Base-by-base conservation (phyloP, 2,329 filamentous ascomycete genomes). In the Colletotrichum orbiculare region DNA sequence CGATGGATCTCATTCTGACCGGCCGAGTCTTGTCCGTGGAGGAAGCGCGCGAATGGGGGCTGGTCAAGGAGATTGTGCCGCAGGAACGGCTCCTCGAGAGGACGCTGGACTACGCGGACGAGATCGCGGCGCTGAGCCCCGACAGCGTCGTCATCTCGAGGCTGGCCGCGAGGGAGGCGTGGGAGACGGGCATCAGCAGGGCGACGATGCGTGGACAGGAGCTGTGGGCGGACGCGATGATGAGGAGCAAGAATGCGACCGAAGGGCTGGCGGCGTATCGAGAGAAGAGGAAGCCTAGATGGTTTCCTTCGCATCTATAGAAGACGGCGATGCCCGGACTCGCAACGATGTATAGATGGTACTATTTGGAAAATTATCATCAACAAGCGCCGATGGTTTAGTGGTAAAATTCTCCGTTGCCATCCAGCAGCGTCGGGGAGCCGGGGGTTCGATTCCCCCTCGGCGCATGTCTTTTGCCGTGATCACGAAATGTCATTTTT, bases 61-160 rank as follows among this genome's bases (percentile, higher is more conserved):
- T 33, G n/a, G 71, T 75, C 0, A 69, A 73, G 50, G 72, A 76
- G 50, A 71, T 75, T 12, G 73, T 74, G 37, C 70, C 73, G 0
- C 70, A 72, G n/a, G 71, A 74, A 1, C 70, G 68, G 53, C 60
- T 78, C 3, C 49, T 78, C 0, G 69, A 68, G 11, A 70, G 73
- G 6, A 67, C 74, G 0, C 39, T 78, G 5, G 70, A 74, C 17
- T 72, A 77, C 33, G 75, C 74, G 0, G 66, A 60, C 13, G 61
- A 73, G 64, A 75, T 78, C 41, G 72, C 74, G 5, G 66, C 67
- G 2, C 55, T 75, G 46, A 75, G 75, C 58, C 75, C 75, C 0
- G 76, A 78, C 67, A 74, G 74, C 57, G 71, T 76, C 17, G 72
- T 77, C 55, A 73, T 77, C 35, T 75, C 73, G 15, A 58, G 76